These are phyloP conservation scores for Xerocomus amazonicus DNA, from an alignment of 1,284 basidiomycete genomes.

Conservation along the genomic window DNA sequence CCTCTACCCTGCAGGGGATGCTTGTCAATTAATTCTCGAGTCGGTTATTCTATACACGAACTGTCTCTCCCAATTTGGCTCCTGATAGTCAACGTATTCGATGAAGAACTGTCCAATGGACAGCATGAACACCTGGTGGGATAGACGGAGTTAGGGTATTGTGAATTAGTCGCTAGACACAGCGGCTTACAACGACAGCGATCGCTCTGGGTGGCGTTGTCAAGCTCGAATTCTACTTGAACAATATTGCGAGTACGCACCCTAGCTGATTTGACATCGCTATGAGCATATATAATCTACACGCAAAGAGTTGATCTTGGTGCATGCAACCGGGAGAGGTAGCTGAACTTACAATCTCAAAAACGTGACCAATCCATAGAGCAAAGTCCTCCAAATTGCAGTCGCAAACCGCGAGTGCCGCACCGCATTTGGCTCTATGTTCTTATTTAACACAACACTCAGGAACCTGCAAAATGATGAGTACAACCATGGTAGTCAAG, in stretches of 20 bases:
- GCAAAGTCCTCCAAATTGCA: slow-evolving; percentile 49
- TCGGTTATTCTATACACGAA: slow-evolving; percentile 5
- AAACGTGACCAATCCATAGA: slow-evolving; percentile 56
- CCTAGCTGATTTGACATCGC: slow-evolving; percentile 65
- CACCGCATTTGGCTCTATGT: slow-evolving; percentile 41
- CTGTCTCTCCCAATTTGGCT: slow-evolving; percentile 20
- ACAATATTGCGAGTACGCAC: slow-evolving; percentile 38
- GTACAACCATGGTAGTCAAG: background rate
- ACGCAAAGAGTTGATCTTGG: background rate
- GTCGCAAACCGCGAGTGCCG: slow-evolving; percentile 41
- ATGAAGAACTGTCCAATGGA: slow-evolving; percentile 54
- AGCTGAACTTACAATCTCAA: slow-evolving; percentile 51
- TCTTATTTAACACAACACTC: slow-evolving; percentile 46
- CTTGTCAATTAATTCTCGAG: background rate
- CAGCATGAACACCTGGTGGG: slow-evolving; percentile 48
- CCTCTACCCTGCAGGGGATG: slow-evolving; percentile 19
- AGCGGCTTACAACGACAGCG: slow-evolving; percentile 45
- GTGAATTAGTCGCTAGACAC: background rate
- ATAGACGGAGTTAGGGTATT: background rate
- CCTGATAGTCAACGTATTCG: slow-evolving; percentile 41
- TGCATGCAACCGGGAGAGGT: background rate
- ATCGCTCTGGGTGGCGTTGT: slow-evolving; percentile 43
- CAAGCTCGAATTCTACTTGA: background rate
- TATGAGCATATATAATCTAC: slow-evolving; percentile 66
- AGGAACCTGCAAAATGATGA: slow-evolving; percentile 39